Evolutionary conservation across 495 filamentous ascomycete species (phyloP).

Genomic region (Talaromyces nanjingensis): DNA sequence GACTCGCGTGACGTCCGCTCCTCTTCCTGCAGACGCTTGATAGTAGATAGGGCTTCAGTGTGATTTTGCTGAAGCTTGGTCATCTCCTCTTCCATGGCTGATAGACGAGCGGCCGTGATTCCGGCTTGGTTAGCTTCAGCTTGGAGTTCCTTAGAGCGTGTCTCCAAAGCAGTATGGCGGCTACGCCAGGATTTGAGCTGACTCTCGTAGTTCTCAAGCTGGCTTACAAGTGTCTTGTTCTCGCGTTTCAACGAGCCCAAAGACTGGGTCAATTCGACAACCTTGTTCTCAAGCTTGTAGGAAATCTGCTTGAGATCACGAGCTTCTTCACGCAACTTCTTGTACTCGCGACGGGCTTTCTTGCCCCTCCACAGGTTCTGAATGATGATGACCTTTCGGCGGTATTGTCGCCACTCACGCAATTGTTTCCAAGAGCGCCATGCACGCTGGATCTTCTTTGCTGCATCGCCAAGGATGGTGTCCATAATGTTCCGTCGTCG

Average conservation of each 20-base stretch:
- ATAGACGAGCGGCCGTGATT: conserved; percentile 81
- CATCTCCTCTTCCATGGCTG: conserved; percentile 91
- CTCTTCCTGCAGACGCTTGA: conserved; percentile 91
- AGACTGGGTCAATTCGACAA: conserved; percentile 93
- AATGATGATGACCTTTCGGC: conserved; percentile 78
- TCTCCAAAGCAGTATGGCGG: conserved; percentile 86
- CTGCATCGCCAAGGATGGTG: conserved; percentile 88
- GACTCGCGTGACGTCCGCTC: conserved; percentile 74
- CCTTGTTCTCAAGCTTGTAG: conserved; percentile 98
- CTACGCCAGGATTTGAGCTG: conserved; percentile 93
- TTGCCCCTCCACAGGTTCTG: conserved; percentile 93
- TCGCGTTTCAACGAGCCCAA: conserved; percentile 85
- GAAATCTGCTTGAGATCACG: conserved; percentile 98
- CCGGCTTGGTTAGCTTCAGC: conserved; percentile 95
- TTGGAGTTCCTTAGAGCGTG: conserved; percentile 85
- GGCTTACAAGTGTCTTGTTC: conserved; percentile 80
- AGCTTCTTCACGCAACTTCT: conserved; percentile 84
- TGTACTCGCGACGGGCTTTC: conserved; percentile 74
- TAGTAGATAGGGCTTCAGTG: conserved; percentile 75
- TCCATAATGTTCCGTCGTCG: conserved; percentile 85
- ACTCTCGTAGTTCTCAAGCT: conserved; percentile 93
- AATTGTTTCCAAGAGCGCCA: conserved; percentile 80
- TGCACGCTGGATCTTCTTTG: conserved; percentile 77
- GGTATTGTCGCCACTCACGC: conserved; percentile 78
- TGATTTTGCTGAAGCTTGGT: conserved; percentile 78